phyloP scores from a whole-genome alignment of 805 yeast species.

The Candida ficus region DNA sequence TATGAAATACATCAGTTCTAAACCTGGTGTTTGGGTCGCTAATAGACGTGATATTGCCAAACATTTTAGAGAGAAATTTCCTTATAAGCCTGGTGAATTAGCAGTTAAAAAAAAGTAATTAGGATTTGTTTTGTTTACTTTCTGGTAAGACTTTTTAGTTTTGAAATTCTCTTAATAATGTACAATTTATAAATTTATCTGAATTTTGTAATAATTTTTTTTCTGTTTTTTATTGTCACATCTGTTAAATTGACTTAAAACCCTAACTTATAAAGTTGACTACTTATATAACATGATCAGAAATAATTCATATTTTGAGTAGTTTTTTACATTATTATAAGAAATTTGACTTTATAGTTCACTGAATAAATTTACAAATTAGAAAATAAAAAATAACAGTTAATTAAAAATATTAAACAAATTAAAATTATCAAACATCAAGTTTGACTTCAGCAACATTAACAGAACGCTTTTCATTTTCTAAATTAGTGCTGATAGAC shows the following conservation, averaged over 20 bases:
- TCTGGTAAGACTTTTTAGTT: no score
- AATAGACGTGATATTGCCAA: conserved; percentile 6
- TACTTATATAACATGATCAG: no score
- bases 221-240: no score
- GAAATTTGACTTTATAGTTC: no score
- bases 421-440: neutral
- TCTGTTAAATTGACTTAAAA: no score
- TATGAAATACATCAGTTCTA: conserved; percentile 3
- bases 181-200: no score
- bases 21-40: conserved; percentile 6
- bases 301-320: no score
- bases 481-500: neutral
- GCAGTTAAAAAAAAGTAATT: neutral
- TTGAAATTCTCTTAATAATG: no score
- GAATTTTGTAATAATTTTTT: no score
- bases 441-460: neutral
- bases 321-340: no score
- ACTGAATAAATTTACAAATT: no score
- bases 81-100: conserved; percentile 2
- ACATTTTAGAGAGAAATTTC: conserved; percentile 1
- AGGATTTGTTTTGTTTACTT: neutral
- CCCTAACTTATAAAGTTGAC: no score
- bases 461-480: neutral
- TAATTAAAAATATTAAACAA: neutral
- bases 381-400: neutral